Evolutionary conservation across 441 rosid species (phyloP).

Genomic region (Brassica hybrid): DNA sequence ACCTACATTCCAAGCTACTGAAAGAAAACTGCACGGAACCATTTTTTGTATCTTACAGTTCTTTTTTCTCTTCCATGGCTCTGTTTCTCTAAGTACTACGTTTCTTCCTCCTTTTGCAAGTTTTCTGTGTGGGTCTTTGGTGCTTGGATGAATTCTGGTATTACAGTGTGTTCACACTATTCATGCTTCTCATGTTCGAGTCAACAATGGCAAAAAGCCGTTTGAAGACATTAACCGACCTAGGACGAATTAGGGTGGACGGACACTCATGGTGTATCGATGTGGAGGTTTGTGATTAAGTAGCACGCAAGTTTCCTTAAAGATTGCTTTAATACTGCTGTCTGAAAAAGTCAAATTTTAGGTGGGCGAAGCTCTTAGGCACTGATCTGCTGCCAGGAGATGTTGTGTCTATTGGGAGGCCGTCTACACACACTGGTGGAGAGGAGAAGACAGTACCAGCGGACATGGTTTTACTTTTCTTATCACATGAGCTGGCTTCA

Average conservation of each 20-base stretch:
- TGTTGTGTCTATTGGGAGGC: conserved; percentile 94
- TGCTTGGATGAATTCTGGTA: conserved; percentile 98
- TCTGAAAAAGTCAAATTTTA: conserved; percentile 43
- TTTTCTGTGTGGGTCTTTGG: conserved; percentile 98
- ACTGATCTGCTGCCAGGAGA: conserved; percentile 95
- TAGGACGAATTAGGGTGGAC: conserved; percentile 97
- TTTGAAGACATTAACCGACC: conserved; percentile 90
- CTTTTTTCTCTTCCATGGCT: conserved; percentile 2
- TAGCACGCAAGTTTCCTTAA: conserved; percentile 10
- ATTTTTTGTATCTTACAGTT: conserved; percentile 62
- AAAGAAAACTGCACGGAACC: conserved; percentile 99
- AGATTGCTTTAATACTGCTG: conserved; percentile 16
- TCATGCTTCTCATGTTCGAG: conserved; percentile 99
- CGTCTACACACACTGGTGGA: conserved; percentile 73
- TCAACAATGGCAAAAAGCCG: conserved; percentile 99
- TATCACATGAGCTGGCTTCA: too few relatives aligned
- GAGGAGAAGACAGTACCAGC: conserved; percentile 97
- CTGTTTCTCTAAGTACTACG: conserved; percentile 9
- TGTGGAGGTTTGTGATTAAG: conserved; percentile 74
- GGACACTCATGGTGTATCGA: conserved; percentile 93
- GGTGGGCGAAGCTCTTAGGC: conserved; percentile 93
- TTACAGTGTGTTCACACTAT: conserved; percentile 97
- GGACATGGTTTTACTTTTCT: conserved; percentile 82
- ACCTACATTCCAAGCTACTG: conserved; percentile 96
- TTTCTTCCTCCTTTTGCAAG: conserved; percentile 52